Percentiles rank a stretch among this genome's conserved stretches.
Conservation (phyloP, 2,329 filamentous ascomycete species). For the Uncinocarpus reesii region DNA sequence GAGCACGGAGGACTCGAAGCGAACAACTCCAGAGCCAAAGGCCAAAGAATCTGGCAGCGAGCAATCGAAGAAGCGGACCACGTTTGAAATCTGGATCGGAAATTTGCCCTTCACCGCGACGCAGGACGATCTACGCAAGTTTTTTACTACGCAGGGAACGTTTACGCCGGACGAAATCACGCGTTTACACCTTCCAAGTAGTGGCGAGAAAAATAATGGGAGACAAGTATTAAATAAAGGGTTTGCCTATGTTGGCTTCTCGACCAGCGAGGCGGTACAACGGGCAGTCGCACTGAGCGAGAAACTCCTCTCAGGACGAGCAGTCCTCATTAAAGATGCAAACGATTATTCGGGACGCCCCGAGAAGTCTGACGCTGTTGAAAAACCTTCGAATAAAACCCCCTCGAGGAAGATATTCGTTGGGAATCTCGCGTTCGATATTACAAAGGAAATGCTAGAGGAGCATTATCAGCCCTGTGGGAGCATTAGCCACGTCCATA, state of each 20-base stretch:
- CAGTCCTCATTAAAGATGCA: slow-evolving; percentile 84
- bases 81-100: slow-evolving; percentile 88
- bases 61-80: slow-evolving; percentile 49
- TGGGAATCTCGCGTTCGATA: slow-evolving; percentile 75
- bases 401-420: slow-evolving; percentile 78
- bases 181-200: slow-evolving; percentile 71
- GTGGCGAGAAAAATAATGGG: slow-evolving; percentile 38
- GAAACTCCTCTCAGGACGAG: slow-evolving; percentile 62
- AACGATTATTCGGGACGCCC: slow-evolving; percentile 86
- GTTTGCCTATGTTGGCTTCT: slow-evolving; percentile 93
- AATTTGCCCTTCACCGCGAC: slow-evolving; percentile 81
- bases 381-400: slow-evolving; percentile 32
- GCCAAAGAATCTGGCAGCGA: slow-evolving; percentile 26
- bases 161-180: slow-evolving; percentile 65
- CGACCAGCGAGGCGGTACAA: slow-evolving; percentile 55
- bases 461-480: slow-evolving; percentile 81
- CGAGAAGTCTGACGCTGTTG: slow-evolving; percentile 47
- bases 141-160: slow-evolving; percentile 62
- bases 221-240: slow-evolving; percentile 72
- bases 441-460: slow-evolving; percentile 67
- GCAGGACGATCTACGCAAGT: slow-evolving; percentile 62
- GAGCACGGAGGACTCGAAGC: slow-evolving; percentile 22
- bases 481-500: slow-evolving; percentile 66
- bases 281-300: slow-evolving; percentile 82
- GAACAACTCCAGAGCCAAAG: slow-evolving; percentile 33